A percentile compares a stretch with the other conserved stretches of the same genome.
These are phyloP conservation scores for Globisporangium spiculum DNA, from an alignment of 352 stramenopile species.

Conservation along the genomic window DNA sequence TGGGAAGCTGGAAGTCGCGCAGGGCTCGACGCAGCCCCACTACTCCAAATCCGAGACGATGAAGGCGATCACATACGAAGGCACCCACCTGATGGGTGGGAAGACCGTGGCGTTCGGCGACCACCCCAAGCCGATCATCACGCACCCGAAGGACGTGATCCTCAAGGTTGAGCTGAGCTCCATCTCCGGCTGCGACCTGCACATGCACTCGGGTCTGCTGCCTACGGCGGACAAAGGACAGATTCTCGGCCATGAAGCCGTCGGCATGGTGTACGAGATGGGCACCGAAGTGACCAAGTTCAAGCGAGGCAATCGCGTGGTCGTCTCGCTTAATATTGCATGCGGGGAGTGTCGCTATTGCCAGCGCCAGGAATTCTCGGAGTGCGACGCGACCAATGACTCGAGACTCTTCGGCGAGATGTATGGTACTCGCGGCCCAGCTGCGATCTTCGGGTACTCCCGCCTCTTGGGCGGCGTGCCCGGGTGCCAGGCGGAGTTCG, in stretches of 20 bases:
- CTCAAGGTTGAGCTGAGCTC: constrained; percentile 28
- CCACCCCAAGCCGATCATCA: constrained; percentile 27
- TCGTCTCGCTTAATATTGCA: constrained; percentile 36
- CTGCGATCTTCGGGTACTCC: constrained; percentile 39
- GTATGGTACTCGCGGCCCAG: constrained; percentile 28
- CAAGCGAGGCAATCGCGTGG: constrained; percentile 35
- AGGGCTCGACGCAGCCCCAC: constrained; percentile 26
- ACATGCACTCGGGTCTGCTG: constrained; percentile 37
- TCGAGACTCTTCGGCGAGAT: constrained; percentile 34
- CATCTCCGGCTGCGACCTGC: constrained; percentile 38
- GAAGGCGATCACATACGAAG: constrained; percentile 34
- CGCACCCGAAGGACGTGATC: constrained; percentile 31
- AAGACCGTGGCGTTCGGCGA: constrained; percentile 28
- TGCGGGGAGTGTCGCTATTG: constrained; percentile 44
- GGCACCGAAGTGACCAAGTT: constrained; percentile 33
- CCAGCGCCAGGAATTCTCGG: constrained; percentile 29
- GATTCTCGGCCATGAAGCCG: constrained; percentile 46
- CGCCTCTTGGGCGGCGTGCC: constrained; percentile 33
- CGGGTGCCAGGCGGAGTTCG: constrained; percentile 49
- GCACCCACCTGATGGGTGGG: constrained; percentile 18
- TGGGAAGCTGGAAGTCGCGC: constrained; percentile 27
- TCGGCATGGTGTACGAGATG: constrained; percentile 31
- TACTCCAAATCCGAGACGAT: constrained; percentile 27
- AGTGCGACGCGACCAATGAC: constrained; percentile 44
- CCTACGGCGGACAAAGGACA: constrained; percentile 33